Evolutionary conservation across 768 basidiomycete genomes (phyloP), one percentile per base, ranked within the genome.

Genomic region (Cystobasidium ongulense): DNA sequence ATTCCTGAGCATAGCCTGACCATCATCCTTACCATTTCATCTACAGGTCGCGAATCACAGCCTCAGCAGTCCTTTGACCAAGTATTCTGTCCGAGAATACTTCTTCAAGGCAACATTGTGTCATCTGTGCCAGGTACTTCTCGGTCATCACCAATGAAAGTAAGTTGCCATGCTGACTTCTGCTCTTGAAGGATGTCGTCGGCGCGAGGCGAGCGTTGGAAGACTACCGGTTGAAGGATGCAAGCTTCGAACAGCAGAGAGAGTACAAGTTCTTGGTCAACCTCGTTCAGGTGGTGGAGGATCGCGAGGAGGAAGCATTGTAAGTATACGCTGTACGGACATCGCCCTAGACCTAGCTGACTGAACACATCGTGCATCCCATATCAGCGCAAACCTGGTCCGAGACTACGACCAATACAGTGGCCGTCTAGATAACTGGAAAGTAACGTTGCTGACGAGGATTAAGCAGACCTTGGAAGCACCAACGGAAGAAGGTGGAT

Each of bases 71-170:
- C 35, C 88, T 10, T 82, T 98, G 77, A 98, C 96, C n/a, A 93
- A 92, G 81, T 99, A 97, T 83, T 92, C 90, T 75, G 96, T 97
- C 77, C 97, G 98, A 83, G 96, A 98, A 77, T 95, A 95, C 79
- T 98, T 93, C 92, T 84, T 98, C 39, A 85, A 88, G 78, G 86
- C 92, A 1, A 87, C 87, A 38, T 83, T 99, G 25, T 98, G 96
- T 80, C 90, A 90, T 18, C 84, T 97, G 70, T 95, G 93, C 7
- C 38, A 67, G 15, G 43, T n/a, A 36, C 11, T 27, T 31, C 7
- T 21, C 15, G n/a, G 23, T 35, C 36, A 1, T 18, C 57, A 29
- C 57, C 29, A 35, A 23, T 27, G 25, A 17, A 27, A 15, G 23
- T 27, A 5, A 59, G 33, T 1, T 8, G 13, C 18, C 36, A 35